Conservation (phyloP, 495 filamentous ascomycete species). For the Penicillium maclennaniae region DNA sequence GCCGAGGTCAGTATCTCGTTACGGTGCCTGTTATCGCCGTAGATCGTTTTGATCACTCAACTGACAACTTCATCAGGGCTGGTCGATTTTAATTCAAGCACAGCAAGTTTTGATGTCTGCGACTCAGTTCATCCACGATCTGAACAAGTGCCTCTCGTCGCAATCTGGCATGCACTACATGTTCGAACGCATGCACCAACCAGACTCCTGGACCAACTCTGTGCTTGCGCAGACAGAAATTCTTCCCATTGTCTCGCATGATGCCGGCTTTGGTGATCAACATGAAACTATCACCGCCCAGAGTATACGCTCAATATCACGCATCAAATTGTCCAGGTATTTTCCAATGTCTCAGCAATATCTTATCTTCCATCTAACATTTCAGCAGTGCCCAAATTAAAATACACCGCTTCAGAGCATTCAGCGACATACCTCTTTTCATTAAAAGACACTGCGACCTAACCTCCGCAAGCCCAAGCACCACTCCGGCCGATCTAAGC, state of each 20-base stretch:
- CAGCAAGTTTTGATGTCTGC: slow-evolving; percentile 55
- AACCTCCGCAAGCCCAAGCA: slow-evolving; percentile 32
- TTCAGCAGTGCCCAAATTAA: slow-evolving; percentile 55
- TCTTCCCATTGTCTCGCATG: slow-evolving; percentile 35
- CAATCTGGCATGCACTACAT: slow-evolving; percentile 42
- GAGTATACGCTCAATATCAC: slow-evolving; percentile 51
- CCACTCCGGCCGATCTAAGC: slow-evolving; percentile 19
- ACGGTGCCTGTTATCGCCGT: neutral
- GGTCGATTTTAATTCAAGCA: slow-evolving; percentile 52
- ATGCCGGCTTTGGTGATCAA: slow-evolving; percentile 37
- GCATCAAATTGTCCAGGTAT: slow-evolving; percentile 57
- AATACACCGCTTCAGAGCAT: slow-evolving; percentile 56
- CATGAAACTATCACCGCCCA: slow-evolving; percentile 46
- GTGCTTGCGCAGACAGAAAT: slow-evolving; percentile 45
- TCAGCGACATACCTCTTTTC: slow-evolving; percentile 58
- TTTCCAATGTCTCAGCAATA: neutral
- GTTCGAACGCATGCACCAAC: slow-evolving; percentile 52
- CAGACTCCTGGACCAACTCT: slow-evolving; percentile 49
- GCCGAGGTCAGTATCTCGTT: slow-evolving; percentile 42
- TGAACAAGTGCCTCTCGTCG: slow-evolving; percentile 39
- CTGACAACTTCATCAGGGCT: slow-evolving; percentile 38
- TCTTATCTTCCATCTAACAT: neutral
- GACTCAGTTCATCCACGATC: slow-evolving; percentile 54
- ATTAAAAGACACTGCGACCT: slow-evolving; percentile 57
- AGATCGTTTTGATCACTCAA: neutral